These are phyloP conservation scores for Hypericum perforatum DNA, from an alignment of 345 rosid genomes.

Conservation along the genomic window DNA sequence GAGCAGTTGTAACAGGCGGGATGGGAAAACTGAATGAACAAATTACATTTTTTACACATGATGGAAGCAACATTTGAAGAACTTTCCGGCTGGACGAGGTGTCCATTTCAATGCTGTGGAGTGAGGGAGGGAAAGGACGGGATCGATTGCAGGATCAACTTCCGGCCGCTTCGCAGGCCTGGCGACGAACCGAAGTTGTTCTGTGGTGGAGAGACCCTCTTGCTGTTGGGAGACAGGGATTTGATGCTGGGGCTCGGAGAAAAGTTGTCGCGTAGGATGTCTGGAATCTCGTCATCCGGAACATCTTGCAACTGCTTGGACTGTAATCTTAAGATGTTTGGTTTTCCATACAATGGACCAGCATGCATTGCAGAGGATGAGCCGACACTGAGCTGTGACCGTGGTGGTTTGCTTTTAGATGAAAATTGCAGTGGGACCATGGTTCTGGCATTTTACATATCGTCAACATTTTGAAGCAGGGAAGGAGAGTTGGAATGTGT, in stretches of 20 bases:
- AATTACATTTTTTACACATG: too few relatives aligned
- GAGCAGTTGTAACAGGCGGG: too few relatives aligned
- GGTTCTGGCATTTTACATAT: constrained; percentile 34
- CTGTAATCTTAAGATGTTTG: constrained; percentile 29
- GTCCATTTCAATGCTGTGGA: constrained; percentile 49
- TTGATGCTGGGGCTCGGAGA: constrained; percentile 43
- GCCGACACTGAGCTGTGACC: constrained; percentile 41
- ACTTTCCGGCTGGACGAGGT: neutral
- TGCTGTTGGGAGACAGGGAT: constrained; percentile 76
- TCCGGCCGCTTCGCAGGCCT: constrained; percentile 61
- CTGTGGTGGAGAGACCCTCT: constrained; percentile 92
- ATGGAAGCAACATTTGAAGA: too few relatives aligned
- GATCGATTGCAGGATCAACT: constrained; percentile 77
- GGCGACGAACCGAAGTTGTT: constrained; percentile 47
- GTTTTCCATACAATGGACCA: constrained; percentile 32
- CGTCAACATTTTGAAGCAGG: constrained; percentile 5
- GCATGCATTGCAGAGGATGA: constrained; percentile 29
- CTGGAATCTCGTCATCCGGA: constrained; percentile 55
- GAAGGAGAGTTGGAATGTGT: neutral
- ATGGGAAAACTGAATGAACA: too few relatives aligned
- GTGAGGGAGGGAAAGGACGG: constrained; percentile 97
- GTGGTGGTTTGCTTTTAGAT: constrained; percentile 56
- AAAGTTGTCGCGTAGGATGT: constrained; percentile 38
- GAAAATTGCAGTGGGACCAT: constrained; percentile 60
- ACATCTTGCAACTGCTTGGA: constrained; percentile 32